Percentiles rank a stretch among this genome's conserved stretches.
Evolutionary conservation across 257 asterid genomes (phyloP).

Genomic region (Scutellaria galericulata): DNA sequence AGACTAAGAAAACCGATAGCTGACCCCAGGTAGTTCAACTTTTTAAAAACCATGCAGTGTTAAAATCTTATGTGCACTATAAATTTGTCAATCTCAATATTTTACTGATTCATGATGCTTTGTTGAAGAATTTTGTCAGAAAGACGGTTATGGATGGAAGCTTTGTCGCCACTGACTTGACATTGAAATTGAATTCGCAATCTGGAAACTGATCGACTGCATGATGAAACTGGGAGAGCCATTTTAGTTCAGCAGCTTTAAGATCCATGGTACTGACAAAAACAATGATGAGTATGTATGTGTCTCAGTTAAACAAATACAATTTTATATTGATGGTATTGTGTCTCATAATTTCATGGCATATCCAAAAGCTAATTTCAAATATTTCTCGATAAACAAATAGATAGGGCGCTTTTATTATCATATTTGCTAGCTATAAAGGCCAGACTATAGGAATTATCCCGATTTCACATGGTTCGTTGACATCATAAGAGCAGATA

Average conservation of each 20-base stretch:
- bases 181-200: slow-evolving; percentile 11
- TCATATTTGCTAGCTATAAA: neutral
- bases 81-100: neutral
- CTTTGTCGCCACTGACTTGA: neutral
- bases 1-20: slow-evolving; percentile 41
- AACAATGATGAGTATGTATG: neutral
- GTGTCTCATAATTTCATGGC: slow-evolving; percentile 3
- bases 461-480: too few species aligned
- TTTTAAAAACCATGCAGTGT: neutral
- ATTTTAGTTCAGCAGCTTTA: neutral
- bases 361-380: neutral
- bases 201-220: neutral
- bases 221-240: slow-evolving; percentile 10
- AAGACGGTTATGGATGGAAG: slow-evolving; percentile 26
- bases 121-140: slow-evolving; percentile 5
- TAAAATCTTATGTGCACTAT: neutral
- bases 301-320: neutral
- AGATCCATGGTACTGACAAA: slow-evolving; percentile 22
- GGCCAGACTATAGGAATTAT: neutral
- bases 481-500: neutral
- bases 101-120: neutral
- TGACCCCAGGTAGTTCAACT: slow-evolving; percentile 27
- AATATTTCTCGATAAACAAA: neutral
- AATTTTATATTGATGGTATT: neutral
- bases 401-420: neutral